A percentile compares a stretch with the other conserved stretches of the same genome.
Conservation (phyloP, 2,329 filamentous ascomycete genomes). For the Paramyrothecium sp. region DNA sequence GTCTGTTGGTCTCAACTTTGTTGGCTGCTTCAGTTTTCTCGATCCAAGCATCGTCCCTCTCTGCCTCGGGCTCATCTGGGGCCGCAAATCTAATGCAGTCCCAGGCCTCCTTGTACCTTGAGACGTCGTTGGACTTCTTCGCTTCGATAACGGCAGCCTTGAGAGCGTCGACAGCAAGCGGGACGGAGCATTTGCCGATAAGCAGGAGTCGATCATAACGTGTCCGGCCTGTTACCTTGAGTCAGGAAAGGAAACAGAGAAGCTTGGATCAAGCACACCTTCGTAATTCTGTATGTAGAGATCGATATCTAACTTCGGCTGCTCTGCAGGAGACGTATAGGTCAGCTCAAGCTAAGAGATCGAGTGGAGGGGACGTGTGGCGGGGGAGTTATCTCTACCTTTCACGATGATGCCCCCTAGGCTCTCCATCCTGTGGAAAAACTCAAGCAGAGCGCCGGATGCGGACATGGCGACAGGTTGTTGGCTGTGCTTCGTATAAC, state of each 20-base stretch:
- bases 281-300: constrained; percentile 87
- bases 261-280: constrained; percentile 48
- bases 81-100: constrained; percentile 61
- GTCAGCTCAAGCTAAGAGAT: background rate
- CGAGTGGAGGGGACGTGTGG: background rate
- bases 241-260: background rate
- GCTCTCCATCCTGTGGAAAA: constrained; percentile 46
- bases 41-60: constrained; percentile 73
- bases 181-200: constrained; percentile 76
- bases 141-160: constrained; percentile 75
- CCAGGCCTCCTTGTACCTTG: constrained; percentile 67
- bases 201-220: constrained; percentile 77
- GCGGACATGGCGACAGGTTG: constrained; percentile 32
- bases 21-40: constrained; percentile 65
- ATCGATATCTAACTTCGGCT: constrained; percentile 88
- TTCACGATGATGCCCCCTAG: constrained; percentile 46
- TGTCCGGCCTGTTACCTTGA: constrained; percentile 66
- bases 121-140: constrained; percentile 71
- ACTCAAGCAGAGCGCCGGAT: constrained; percentile 31
- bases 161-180: constrained; percentile 76
- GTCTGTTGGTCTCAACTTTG: constrained; percentile 66
- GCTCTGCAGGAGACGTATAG: constrained; percentile 46
- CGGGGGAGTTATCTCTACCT: constrained; percentile 33
- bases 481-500: background rate
- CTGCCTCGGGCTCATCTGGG: constrained; percentile 67